phyloP scores from a whole-genome alignment of 2,329 filamentous ascomycete genomes.

The Talaromyces piceae region DNA sequence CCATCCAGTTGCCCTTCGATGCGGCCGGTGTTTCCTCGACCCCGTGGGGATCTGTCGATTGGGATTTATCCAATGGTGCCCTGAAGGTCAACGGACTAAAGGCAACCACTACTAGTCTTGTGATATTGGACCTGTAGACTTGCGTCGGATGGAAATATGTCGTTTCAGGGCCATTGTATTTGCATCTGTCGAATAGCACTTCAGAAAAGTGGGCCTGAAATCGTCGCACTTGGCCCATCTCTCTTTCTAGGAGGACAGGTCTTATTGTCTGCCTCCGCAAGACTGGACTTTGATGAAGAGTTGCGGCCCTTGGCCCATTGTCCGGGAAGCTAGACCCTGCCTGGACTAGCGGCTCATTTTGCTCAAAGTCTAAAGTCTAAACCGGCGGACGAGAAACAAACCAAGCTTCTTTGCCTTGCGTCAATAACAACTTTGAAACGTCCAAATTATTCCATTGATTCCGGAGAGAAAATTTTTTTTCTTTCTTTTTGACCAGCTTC shows the following conservation, averaged over 20 bases:
- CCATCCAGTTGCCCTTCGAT: constrained; percentile 4
- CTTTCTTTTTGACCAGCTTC: no score
- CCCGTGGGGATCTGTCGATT: constrained; percentile 7
- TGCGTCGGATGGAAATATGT: background rate
- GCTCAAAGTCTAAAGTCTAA: no score
- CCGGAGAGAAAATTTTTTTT: no score
- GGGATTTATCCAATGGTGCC: constrained; percentile 2
- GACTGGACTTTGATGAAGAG: no score
- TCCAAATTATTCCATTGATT: no score
- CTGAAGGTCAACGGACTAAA: constrained; percentile 2
- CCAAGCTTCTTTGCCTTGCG: no score
- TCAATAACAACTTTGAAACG: no score
- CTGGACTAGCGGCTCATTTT: no score
- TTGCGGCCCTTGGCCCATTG: no score
- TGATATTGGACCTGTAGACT: constrained; percentile 3
- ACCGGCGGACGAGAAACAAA: no score
- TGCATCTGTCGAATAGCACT: constrained; percentile 26
- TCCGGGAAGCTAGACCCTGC: no score
- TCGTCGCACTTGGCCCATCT: constrained; percentile 29
- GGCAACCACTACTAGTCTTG: constrained; percentile 8
- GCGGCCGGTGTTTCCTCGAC: constrained; percentile 1
- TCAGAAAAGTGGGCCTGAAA: constrained; percentile 20
- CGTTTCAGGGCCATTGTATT: constrained; percentile 23
- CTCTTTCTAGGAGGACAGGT: constrained; percentile 14
- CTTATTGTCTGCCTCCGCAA: no score